Conservation (phyloP, 2,329 filamentous ascomycete genomes). For the Thelonectria blattea region DNA sequence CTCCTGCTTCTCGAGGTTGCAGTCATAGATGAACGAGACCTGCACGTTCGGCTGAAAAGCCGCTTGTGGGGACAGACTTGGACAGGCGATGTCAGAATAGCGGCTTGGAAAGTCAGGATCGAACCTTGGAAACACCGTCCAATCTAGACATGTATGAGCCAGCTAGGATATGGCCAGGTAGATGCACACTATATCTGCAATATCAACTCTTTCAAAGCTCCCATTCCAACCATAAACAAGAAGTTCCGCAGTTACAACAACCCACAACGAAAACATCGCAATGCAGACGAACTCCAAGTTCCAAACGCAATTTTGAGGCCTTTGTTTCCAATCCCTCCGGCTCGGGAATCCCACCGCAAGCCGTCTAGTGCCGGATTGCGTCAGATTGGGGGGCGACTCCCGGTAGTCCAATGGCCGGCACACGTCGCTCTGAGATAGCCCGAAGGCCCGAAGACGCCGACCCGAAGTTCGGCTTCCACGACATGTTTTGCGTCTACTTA, state of each 20-base stretch:
- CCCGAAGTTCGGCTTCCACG: conserved; percentile 19
- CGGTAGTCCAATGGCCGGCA: neutral
- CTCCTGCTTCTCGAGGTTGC: conserved; percentile 6
- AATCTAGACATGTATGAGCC: neutral
- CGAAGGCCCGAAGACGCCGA: conserved; percentile 29
- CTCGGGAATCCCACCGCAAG: neutral
- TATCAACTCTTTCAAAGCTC: neutral
- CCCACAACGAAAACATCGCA: neutral
- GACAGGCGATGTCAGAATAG: neutral
- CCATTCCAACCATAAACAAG: conserved; percentile 5
- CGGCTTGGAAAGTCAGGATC: neutral
- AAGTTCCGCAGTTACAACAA: too few species aligned
- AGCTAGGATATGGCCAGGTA: neutral
- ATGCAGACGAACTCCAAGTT: too few species aligned
- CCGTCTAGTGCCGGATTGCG: conserved; percentile 18
- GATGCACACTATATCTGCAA: neutral
- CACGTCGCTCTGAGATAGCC: conserved; percentile 33
- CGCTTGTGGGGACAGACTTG: conserved; percentile 4
- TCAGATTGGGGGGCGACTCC: conserved; percentile 4
- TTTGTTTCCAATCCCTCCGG: neutral
- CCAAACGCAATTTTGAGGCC: conserved; percentile 9
- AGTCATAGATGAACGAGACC: conserved; percentile 10
- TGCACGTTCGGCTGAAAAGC: conserved; percentile 5
- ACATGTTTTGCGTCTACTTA: conserved; percentile 23
- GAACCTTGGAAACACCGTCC: neutral